Base-by-base conservation (phyloP, 179 eudicot genomes). In the Corrigiola litoralis region DNA sequence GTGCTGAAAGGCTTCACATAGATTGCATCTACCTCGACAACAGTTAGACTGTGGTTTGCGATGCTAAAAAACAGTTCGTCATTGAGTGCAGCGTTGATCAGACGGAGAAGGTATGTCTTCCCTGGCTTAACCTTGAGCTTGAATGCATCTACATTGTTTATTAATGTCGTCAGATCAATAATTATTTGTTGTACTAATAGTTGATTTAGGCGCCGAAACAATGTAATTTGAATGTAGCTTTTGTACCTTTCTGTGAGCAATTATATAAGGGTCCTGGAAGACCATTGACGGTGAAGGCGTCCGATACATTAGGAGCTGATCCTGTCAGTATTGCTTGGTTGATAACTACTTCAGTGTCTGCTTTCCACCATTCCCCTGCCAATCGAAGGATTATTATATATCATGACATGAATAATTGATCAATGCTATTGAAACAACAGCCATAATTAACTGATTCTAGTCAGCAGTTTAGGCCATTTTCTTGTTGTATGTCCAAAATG, bases 281-380 rank as follows among this genome's bases (percentile, higher is more conserved):
- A 1, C 90, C 90, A 42, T 85, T 85, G 69, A 85, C 76, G 12
- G 84, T 84, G 68, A 67, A 80, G 23, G 91, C 86, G 60, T 86
- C 91, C 0, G 88, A 86, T 38, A 83, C 78, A 65, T 77, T 83
- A 0, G 91, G 91, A 20, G 73, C 86, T 32, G 76, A 79, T 11
- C 91, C 86, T 0, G 84, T 77, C 67, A 59, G 67, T 50, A 68
- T n/a, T 2, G 91, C 88, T 77, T 81, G 88, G 29, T 27, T 78
- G 13, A 81, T 72, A 20, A 83, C 56, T 17, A 58, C 62, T 45
- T 86, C 92, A 6, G 86, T 58, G 51, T 86, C 86, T 5, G 58
- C 66, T 27, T 79, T 86, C 49, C 56, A 86, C 92, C 92, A 86
- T 42, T 86, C 86, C 17, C 84, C 86, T n/a, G n/a, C n/a, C n/a